Percentiles rank a stretch among this genome's conserved stretches.
Evolutionary conservation across 345 rosid genomes (phyloP).

Genomic region (Pugionium cornutum): DNA sequence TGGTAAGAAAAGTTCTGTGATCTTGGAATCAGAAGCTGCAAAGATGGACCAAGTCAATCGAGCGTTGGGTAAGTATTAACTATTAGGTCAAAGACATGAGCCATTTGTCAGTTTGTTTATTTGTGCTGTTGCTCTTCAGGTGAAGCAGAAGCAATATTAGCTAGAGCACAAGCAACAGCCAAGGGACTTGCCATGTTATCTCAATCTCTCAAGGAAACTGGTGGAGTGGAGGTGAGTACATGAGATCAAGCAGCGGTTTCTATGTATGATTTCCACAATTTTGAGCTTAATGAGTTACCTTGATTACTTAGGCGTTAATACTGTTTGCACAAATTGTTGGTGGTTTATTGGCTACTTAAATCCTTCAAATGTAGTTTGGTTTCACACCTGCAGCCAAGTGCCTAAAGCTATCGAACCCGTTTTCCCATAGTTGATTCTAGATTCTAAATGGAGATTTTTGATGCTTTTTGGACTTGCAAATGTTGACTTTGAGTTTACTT

Average conservation of each 20-base stretch:
- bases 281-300: neutral
- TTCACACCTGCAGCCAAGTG: conserved; percentile 5
- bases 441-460: neutral
- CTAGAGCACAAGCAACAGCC: conserved; percentile 83
- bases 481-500: conserved; percentile 4
- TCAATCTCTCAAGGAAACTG: conserved; percentile 64
- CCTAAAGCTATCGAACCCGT: neutral
- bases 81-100: neutral
- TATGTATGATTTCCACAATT: neutral
- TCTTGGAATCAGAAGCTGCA: conserved; percentile 74
- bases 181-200: conserved; percentile 71
- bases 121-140: conserved; percentile 48
- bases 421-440: neutral
- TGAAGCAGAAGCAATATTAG: conserved; percentile 91
- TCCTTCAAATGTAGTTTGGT: conserved; percentile 14
- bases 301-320: conserved; percentile 24
- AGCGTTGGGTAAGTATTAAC: conserved; percentile 51
- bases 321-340: conserved; percentile 10
- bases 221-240: conserved; percentile 77
- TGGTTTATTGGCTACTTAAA: neutral
- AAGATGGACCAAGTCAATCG: conserved; percentile 69
- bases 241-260: neutral
- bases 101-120: neutral
- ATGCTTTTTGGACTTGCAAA: neutral
- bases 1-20: conserved; percentile 69